A percentile compares a stretch with the other conserved stretches of the same genome.
phyloP scores from a whole-genome alignment of 177 flowering plant genomes.

The Viscum album region DNA sequence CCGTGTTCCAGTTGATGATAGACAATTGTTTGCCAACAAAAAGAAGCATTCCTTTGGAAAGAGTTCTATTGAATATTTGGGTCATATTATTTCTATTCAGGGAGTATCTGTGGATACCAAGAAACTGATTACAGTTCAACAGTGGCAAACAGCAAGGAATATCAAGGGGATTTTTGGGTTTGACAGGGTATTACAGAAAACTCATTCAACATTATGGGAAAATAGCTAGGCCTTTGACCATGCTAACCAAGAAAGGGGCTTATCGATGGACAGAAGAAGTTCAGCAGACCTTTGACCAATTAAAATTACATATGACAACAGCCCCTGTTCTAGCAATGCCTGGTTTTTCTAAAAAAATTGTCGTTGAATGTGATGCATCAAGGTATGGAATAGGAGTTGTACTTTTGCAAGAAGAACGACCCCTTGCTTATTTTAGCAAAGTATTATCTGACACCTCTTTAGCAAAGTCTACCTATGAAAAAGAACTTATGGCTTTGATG shows the following conservation, averaged over 20 bases:
- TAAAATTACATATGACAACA: neutral
- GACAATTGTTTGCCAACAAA: neutral
- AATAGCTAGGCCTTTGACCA: neutral
- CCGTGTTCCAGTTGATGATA: neutral
- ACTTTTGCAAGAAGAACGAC: neutral
- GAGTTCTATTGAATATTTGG: too few relatives aligned
- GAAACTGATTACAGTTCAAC: neutral
- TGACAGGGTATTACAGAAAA: neutral
- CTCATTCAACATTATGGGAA: neutral
- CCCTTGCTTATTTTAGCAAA: neutral
- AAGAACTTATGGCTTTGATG: neutral
- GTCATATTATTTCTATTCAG: neutral
- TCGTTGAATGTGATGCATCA: neutral
- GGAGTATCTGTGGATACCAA: neutral
- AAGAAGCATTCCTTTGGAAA: too few relatives aligned
- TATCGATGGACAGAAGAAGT: neutral
- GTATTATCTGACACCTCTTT: neutral
- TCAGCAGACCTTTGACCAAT: neutral
- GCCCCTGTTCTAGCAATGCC: neutral
- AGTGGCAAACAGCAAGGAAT: neutral
- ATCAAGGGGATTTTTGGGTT: neutral
- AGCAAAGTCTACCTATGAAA: neutral
- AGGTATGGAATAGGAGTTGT: neutral
- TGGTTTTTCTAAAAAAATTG: neutral
- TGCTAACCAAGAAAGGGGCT: neutral